phyloP scores from a whole-genome alignment of 768 basidiomycete species.

The Lentinula guzmanii region DNA sequence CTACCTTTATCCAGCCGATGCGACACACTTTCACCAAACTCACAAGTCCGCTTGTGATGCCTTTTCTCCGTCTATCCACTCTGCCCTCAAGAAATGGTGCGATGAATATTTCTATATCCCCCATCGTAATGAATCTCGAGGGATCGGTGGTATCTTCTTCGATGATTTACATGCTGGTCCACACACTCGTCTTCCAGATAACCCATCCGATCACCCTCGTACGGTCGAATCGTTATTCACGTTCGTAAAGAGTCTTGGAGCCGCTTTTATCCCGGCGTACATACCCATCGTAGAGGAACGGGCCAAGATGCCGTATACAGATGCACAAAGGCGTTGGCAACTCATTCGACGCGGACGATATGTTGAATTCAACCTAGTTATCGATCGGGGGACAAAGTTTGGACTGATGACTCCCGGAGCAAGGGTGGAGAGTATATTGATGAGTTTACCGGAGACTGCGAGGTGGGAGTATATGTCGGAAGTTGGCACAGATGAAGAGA shows the following conservation, averaged over 20 bases:
- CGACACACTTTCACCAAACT: slow-evolving; percentile 76
- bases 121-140: slow-evolving; percentile 81
- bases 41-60: slow-evolving; percentile 71
- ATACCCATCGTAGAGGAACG: slow-evolving; percentile 74
- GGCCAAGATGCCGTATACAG: slow-evolving; percentile 47
- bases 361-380: slow-evolving; percentile 90
- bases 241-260: slow-evolving; percentile 65
- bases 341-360: slow-evolving; percentile 86
- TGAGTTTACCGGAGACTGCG: slow-evolving; percentile 84
- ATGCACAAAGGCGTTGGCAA: slow-evolving; percentile 84
- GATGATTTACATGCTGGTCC: slow-evolving; percentile 76
- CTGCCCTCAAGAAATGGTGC: slow-evolving; percentile 89
- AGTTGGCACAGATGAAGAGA: slow-evolving; percentile 54
- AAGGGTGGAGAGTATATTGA: slow-evolving; percentile 83
- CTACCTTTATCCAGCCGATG: slow-evolving; percentile 88
- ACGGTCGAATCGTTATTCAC: slow-evolving; percentile 68
- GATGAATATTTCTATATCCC: slow-evolving; percentile 95
- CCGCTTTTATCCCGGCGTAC: slow-evolving; percentile 87
- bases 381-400: slow-evolving; percentile 85
- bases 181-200: slow-evolving; percentile 54
- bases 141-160: slow-evolving; percentile 94
- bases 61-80: slow-evolving; percentile 65
- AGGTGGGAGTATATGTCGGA: slow-evolving; percentile 89
- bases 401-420: slow-evolving; percentile 81
- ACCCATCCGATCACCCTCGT: slow-evolving; percentile 35